Conservation (phyloP, 148 eudicot species). For the Silene latifolia region DNA sequence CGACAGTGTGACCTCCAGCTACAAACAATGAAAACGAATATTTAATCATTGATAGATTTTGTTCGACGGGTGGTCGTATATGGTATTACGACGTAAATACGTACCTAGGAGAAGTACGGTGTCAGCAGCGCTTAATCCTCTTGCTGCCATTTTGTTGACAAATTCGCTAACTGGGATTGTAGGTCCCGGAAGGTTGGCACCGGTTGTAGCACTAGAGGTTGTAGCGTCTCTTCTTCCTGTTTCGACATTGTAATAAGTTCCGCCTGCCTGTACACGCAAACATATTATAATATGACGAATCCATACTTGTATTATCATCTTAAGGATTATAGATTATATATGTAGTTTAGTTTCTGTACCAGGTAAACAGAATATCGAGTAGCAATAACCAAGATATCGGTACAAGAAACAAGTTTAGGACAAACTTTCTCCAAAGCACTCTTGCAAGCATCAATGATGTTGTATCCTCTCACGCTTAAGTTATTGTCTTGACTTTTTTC, state of each 20-base stretch:
- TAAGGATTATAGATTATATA: background rate
- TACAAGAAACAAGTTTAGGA: constrained; percentile 51
- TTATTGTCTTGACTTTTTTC: constrained; percentile 21
- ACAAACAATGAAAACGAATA: background rate
- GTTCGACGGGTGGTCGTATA: too few relatives aligned
- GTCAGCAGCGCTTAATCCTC: constrained; percentile 5
- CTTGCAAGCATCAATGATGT: constrained; percentile 31
- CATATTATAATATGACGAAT: background rate
- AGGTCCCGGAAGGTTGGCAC: constrained; percentile 16
- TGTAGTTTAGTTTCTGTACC: constrained; percentile 9
- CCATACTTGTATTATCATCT: background rate
- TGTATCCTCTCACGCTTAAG: constrained; percentile 20
- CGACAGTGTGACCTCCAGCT: constrained; percentile 22
- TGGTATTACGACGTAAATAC: too few relatives aligned
- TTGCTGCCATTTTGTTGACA: background rate
- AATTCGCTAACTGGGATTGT: background rate
- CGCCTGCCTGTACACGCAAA: constrained; percentile 8
- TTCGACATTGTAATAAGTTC: constrained; percentile 13
- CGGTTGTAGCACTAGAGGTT: background rate
- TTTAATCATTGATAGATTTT: background rate
- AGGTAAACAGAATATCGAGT: constrained; percentile 34
- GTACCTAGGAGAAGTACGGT: constrained; percentile 24
- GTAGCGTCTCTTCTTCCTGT: constrained; percentile 19
- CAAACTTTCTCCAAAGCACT: constrained; percentile 32
- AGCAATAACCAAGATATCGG: constrained; percentile 45